Base-by-base conservation (phyloP, 2,329 filamentous ascomycete genomes). In the Pseudofabraea citricarpa region DNA sequence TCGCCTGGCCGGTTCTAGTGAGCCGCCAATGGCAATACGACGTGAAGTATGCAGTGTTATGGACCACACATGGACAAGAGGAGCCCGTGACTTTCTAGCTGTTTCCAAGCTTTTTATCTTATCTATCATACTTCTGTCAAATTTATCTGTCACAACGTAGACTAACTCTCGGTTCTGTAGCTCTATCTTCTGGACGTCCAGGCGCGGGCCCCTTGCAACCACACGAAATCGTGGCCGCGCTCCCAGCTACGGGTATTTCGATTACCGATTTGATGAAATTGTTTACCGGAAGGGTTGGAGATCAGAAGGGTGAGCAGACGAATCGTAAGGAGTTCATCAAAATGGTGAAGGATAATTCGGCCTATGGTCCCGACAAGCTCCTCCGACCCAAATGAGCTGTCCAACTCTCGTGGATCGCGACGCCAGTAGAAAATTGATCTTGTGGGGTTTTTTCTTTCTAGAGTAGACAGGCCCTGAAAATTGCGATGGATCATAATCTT, bases 241-340 rank as follows among this genome's bases (percentile, higher is more conserved):
- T 81, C 18, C 75, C 75, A 6, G 59, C 69, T 18, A 55, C 63
- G 32, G 80, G 79, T 21, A 75, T 83, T 44, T 67, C 67, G 0
- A 74, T 82, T 37, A 66, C 67, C 12, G 67, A 70, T 12, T 64
- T 85, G 6, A 69, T 82, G 44, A 73, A 70, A 49, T 62, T 66
- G 29, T 83, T 83, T 57, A 62, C 70, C 18, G 64, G 64, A 20
- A 73, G 79, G 19, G 65, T 83, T 10, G 67, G 68, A 5, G 69
- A 72, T 5, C 70, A 71, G 3, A 65, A 67, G 6, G 69, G 71
- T 3, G 72, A 72, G 4, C 68, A 73, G 54, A 78, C 77, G 58
- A 64, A 66, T 4, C 73, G 72, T 51, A 63, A 65, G 24, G 72
- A 78, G 20, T 84, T 79, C 72, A 74, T 84, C 47, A 66, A 69